Conservation (phyloP, 768 basidiomycete genomes). For the Kwoniella sp. region DNA sequence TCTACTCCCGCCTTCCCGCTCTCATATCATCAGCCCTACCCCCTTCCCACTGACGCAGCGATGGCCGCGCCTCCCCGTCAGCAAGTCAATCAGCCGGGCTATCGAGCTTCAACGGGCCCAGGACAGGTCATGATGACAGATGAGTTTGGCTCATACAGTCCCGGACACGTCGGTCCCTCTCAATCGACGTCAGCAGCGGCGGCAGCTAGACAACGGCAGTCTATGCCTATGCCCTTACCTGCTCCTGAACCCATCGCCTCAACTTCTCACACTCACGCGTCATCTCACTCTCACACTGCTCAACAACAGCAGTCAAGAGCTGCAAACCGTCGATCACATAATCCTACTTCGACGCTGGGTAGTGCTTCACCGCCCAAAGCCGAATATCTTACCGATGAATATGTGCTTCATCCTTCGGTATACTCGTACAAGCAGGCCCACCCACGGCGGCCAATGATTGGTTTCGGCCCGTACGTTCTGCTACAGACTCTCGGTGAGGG, state of each 20-base stretch:
- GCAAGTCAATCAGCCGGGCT: constrained; percentile 9
- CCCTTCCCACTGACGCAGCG: constrained; percentile 7
- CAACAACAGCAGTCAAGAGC: constrained; percentile 14
- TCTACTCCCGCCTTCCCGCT: constrained; percentile 34
- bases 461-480: constrained; percentile 90
- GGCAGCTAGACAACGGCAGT: constrained; percentile 24
- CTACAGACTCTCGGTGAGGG: constrained; percentile 97
- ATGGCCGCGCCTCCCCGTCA: constrained; percentile 1
- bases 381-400: constrained; percentile 50
- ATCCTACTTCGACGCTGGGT: constrained; percentile 40
- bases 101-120: constrained; percentile 15
- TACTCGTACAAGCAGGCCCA: constrained; percentile 55
- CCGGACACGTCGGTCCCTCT: constrained; percentile 20
- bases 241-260: constrained; percentile 36
- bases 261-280: constrained; percentile 35
- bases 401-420: constrained; percentile 56
- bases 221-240: constrained; percentile 36
- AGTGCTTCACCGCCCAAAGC: constrained; percentile 41
- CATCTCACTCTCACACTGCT: constrained; percentile 26
- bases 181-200: constrained; percentile 34
- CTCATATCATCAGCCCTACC: constrained; percentile 11
- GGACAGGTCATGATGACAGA: constrained; percentile 16
- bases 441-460: constrained; percentile 56
- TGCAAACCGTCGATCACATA: constrained; percentile 51
- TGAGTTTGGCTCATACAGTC: constrained; percentile 39